phyloP scores from a whole-genome alignment of 805 yeast genomes.

The Lachancea kluyveri region DNA sequence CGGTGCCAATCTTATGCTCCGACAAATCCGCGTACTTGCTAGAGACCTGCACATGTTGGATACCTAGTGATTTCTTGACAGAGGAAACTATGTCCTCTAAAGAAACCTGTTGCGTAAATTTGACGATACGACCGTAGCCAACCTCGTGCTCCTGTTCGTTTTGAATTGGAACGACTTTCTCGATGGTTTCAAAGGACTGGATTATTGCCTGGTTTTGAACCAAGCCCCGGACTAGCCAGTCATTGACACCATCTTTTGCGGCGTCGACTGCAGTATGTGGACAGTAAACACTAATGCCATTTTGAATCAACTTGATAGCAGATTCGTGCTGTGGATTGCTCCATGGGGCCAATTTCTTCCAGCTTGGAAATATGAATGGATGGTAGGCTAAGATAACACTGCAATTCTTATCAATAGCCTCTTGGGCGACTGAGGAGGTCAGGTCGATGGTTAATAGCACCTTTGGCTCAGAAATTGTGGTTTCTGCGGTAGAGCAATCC shows the following conservation, averaged over 20 bases:
- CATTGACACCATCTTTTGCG: slow-evolving; percentile 88
- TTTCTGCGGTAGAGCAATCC: slow-evolving; percentile 44
- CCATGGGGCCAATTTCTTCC: slow-evolving; percentile 60
- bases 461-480: slow-evolving; percentile 15
- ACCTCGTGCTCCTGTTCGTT: slow-evolving; percentile 37
- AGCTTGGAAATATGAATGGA: slow-evolving; percentile 88
- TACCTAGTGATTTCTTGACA: slow-evolving; percentile 47
- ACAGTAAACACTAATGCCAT: slow-evolving; percentile 81
- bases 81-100: slow-evolving; percentile 41
- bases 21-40: slow-evolving; percentile 19
- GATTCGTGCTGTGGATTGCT: slow-evolving; percentile 77
- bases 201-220: slow-evolving; percentile 16
- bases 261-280: slow-evolving; percentile 98
- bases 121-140: slow-evolving; percentile 78
- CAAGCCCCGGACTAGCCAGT: slow-evolving; percentile 72
- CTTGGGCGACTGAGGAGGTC: slow-evolving; percentile 77
- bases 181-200: slow-evolving; percentile 19
- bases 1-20: slow-evolving; percentile 36
- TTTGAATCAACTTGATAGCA: slow-evolving; percentile 60
- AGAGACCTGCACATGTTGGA: slow-evolving; percentile 62
- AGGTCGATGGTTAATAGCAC: slow-evolving; percentile 76
- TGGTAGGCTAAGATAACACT: slow-evolving; percentile 79
- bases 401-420: slow-evolving; percentile 56
- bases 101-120: slow-evolving; percentile 37
- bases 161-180: slow-evolving; percentile 25